A percentile compares a stretch with the other conserved stretches of the same genome.
Evolutionary conservation across 2,329 filamentous ascomycete species (phyloP).

Genomic region (Ceratocystis cacaofunesta): DNA sequence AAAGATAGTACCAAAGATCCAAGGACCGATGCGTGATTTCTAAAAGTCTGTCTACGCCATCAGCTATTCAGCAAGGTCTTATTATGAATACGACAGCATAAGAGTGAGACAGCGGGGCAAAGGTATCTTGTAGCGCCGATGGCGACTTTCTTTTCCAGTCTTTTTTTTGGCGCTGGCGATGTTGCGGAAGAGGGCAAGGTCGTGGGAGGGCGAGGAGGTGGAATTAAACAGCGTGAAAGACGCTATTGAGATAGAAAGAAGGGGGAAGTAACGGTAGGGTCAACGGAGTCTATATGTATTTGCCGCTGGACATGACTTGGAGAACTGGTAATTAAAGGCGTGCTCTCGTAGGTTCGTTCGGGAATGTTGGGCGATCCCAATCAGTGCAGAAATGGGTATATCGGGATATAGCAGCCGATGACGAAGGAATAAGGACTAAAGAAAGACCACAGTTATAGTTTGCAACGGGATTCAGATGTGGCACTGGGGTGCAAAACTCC

Average conservation of each 20-base stretch:
- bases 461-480: not conserved
- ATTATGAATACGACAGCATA: not conserved
- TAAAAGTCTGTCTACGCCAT: not conserved
- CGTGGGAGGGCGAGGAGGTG: not conserved
- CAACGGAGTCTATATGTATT: not conserved
- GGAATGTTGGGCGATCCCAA: not conserved
- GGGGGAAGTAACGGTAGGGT: not conserved
- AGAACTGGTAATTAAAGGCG: not conserved
- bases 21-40: constrained; percentile 6
- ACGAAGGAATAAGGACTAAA: not conserved
- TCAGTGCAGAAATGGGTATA: not conserved
- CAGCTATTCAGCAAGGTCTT: not conserved
- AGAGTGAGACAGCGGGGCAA: constrained; percentile 1
- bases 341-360: not conserved
- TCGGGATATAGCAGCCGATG: not conserved
- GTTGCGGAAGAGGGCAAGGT: not conserved
- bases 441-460: not conserved
- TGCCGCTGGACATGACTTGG: not conserved
- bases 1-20: not conserved
- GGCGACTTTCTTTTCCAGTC: not conserved
- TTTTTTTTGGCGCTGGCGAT: not conserved
- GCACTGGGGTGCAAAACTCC: not conserved
- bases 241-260: not conserved
- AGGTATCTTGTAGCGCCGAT: not conserved
- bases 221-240: not conserved